Conservation (phyloP, 2,329 filamentous ascomycete genomes). For the Calonectria pseudoturangicola region DNA sequence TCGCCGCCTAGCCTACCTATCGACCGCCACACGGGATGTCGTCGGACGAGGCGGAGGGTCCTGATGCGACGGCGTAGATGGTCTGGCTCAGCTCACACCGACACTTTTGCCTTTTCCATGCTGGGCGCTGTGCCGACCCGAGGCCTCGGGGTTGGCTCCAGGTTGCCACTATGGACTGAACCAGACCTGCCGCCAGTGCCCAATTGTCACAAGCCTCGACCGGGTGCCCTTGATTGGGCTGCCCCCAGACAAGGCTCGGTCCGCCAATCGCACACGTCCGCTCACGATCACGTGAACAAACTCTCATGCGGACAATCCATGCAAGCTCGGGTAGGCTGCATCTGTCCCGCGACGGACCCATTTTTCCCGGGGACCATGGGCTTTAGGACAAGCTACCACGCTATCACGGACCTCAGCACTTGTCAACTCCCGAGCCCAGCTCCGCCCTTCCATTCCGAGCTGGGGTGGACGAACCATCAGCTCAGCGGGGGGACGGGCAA, state of each 20-base stretch:
- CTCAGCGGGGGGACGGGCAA: constrained; percentile 16
- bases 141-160: constrained; percentile 50
- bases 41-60: constrained; percentile 32
- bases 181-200: constrained; percentile 42
- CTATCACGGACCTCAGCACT: constrained; percentile 44
- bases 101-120: constrained; percentile 40
- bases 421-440: constrained; percentile 37
- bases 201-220: constrained; percentile 48
- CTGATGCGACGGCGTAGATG: constrained; percentile 14
- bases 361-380: constrained; percentile 53
- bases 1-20: constrained; percentile 32
- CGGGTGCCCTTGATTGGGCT: constrained; percentile 51
- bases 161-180: constrained; percentile 45
- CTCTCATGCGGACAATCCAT: constrained; percentile 60
- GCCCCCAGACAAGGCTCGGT: constrained; percentile 58
- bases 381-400: constrained; percentile 43
- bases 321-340: constrained; percentile 58
- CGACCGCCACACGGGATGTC: constrained; percentile 39
- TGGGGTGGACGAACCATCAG: constrained; percentile 21
- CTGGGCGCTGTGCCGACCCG: constrained; percentile 40
- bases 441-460: constrained; percentile 21
- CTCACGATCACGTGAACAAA: constrained; percentile 58
- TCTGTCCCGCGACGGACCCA: constrained; percentile 57
- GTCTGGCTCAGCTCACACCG: constrained; percentile 46
- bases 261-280: constrained; percentile 63